Percentiles rank a stretch among this genome's conserved stretches.
phyloP scores from a whole-genome alignment of 768 basidiomycete genomes.

The Dictyophora rubrovolvata region DNA sequence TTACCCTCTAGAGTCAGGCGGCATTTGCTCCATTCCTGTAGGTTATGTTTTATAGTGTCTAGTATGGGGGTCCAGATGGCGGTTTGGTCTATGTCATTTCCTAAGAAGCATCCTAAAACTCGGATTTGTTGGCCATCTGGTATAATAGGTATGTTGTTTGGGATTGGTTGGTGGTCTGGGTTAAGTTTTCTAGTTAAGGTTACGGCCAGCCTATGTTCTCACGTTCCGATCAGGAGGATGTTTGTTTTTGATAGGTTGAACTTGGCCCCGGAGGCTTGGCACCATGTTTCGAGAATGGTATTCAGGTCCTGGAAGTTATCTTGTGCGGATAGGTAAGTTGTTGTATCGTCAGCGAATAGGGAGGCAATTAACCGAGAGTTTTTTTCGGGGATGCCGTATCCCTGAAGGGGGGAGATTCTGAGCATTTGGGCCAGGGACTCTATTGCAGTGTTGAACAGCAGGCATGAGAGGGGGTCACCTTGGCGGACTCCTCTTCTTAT shows the following conservation, averaged over 20 bases:
- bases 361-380: constrained; percentile 9
- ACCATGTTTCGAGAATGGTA: constrained; percentile 15
- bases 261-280: constrained; percentile 16
- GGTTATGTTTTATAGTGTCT: background rate
- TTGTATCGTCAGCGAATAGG: constrained; percentile 24
- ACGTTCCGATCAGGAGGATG: constrained; percentile 14
- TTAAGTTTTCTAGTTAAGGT: background rate
- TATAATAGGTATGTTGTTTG: too few relatives aligned
- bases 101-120: background rate
- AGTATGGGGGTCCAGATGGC: constrained; percentile 1
- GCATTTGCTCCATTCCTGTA: background rate
- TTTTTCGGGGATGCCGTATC: constrained; percentile 12
- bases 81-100: background rate
- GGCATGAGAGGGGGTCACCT: too few relatives aligned
- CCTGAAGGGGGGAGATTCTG: too few relatives aligned
- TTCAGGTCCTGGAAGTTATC: constrained; percentile 16
- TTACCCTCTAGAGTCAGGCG: background rate
- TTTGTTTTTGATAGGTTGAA: constrained; percentile 19
- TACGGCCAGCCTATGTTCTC: background rate
- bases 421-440: too few relatives aligned
- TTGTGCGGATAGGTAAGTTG: constrained; percentile 6
- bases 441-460: too few relatives aligned
- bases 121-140: too few relatives aligned
- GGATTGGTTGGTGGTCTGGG: too few relatives aligned
- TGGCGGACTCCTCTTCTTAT: too few relatives aligned